Evolutionary conservation across 2,329 filamentous ascomycete species (phyloP).

Genomic region (Talaromyces sp.): DNA sequence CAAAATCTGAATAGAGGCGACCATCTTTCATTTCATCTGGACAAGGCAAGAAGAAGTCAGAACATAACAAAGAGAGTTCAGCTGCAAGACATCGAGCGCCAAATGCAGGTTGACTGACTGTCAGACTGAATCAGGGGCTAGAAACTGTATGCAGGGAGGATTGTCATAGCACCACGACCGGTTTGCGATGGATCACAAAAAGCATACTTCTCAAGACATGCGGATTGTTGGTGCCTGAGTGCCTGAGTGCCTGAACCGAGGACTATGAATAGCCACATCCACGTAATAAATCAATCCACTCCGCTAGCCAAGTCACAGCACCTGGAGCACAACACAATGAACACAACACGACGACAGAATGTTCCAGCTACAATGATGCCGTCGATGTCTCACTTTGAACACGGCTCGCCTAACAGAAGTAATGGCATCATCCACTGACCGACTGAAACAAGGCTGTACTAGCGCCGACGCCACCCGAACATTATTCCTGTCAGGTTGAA

Average conservation of each 20-base stretch:
- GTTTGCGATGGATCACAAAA: neutral
- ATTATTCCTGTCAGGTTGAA: neutral
- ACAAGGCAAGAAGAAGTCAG: neutral
- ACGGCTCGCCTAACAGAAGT: neutral
- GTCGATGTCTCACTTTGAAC: neutral
- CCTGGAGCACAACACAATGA: too few relatives aligned
- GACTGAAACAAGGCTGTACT: conserved; percentile 11
- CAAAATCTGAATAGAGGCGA: neutral
- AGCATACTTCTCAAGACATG: neutral
- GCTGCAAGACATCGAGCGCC: neutral
- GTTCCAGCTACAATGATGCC: neutral
- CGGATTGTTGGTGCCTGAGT: neutral
- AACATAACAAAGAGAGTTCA: neutral
- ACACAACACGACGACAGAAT: neutral
- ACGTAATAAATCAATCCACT: neutral
- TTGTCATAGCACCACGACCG: too few relatives aligned
- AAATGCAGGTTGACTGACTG: neutral
- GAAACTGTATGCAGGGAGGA: too few relatives aligned
- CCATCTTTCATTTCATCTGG: neutral
- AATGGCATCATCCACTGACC: conserved; percentile 8
- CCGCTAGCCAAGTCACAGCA: neutral
- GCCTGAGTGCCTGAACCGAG: neutral
- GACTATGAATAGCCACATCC: neutral
- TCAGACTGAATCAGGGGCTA: neutral
- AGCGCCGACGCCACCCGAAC: conserved; percentile 13